Conservation (phyloP, 305 asterid species). For the Rubia occidens region DNA sequence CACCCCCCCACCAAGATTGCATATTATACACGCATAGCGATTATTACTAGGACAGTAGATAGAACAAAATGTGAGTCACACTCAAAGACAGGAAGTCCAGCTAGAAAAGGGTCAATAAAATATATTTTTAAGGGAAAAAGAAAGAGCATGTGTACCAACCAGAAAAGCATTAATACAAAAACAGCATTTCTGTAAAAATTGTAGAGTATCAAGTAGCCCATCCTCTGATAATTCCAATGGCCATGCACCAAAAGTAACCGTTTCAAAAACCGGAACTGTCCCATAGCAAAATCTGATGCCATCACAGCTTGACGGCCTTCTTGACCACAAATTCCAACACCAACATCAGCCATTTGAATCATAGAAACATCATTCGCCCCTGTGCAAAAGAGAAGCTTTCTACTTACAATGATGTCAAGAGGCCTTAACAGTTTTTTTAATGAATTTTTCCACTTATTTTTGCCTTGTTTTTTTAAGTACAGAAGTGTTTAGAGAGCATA, state of each 20-base stretch:
- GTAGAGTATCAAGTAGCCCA: constrained; percentile 82
- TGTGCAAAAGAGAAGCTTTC: constrained; percentile 25
- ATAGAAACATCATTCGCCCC: constrained; percentile 97
- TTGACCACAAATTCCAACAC: constrained; percentile 94
- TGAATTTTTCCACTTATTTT: neutral
- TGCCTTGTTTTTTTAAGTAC: neutral
- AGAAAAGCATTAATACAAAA: constrained; percentile 90
- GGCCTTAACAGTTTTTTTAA: neutral
- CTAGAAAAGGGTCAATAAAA: neutral
- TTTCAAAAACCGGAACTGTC: constrained; percentile 77
- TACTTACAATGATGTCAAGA: constrained; percentile 1
- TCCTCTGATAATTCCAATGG: constrained; percentile 94
- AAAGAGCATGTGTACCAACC: constrained; percentile 35
- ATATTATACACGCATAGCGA: neutral
- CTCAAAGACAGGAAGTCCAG: neutral
- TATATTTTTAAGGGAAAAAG: neutral
- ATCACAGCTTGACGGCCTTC: constrained; percentile 99
- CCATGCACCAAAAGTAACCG: constrained; percentile 89
- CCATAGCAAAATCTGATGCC: constrained; percentile 98
- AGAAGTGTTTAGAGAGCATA: neutral
- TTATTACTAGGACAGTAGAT: neutral
- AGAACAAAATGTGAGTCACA: neutral
- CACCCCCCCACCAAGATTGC: neutral
- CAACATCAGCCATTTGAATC: constrained; percentile 99
- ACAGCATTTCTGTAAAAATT: constrained; percentile 95